Base-by-base conservation (phyloP, 371 early-diverging fungal species). In the Mortierella sp. region DNA sequence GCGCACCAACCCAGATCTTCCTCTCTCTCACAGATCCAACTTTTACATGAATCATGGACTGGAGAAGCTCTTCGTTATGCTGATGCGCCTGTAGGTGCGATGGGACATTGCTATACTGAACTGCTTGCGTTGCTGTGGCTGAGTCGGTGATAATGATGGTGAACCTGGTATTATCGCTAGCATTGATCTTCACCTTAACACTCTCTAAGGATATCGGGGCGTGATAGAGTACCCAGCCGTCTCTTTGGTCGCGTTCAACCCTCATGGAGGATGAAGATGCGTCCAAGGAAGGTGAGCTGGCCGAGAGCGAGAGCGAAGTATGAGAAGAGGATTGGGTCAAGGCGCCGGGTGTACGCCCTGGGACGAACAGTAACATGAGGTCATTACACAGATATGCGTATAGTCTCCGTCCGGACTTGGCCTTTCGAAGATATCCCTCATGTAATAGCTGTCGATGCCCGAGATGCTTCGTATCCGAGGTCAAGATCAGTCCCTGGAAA, bases 331-430 rank as follows among this genome's bases (percentile, higher is more conserved):
- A 48, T 11, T 42, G 58, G 2, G 52, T 34, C 57, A 65, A 15
- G 9, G 60, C 6, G 12, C 55, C 53, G 19, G 34, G 43, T 12
- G 21, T 21, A 23, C 61, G 56, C 2, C 72, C 66, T 15, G 75
- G 75, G 11, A 63, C 24, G 43, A 73, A 73, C 5, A 97, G 78
- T 44, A 97, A 72, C 9, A 97, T 67, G 54, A 95, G 73, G 79
- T 97, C 98, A 62, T 92, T 96, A 78, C 96, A 95, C 39, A 97
- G 81, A 65, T 90, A 95, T 5, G 83, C 93, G 64, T 93, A 89
- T 9, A 97, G 82, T 59, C 91, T 93, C 28, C 93, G 85, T 2
- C 94, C 94, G 50, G 92, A 91, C 61, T 94, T 94, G 23, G 92
- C 87, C 76, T 97, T 97, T 50, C 83, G 80, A 27, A 96, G 81